phyloP scores from a whole-genome alignment of 768 basidiomycete genomes.

The Xerocomellus intermedius region DNA sequence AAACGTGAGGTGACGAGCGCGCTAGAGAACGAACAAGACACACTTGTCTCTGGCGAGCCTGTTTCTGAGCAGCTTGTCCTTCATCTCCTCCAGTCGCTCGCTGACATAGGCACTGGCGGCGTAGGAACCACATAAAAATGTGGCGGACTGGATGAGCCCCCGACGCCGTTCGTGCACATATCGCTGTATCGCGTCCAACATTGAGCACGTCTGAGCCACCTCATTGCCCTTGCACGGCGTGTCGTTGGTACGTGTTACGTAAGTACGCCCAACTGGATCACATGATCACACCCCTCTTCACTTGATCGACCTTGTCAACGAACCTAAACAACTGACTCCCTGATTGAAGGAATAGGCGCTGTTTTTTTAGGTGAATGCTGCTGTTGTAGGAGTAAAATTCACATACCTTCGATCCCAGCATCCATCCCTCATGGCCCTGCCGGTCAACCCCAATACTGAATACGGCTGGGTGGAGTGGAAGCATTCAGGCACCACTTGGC shows the following conservation, averaged over 20 bases:
- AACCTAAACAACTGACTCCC: too few relatives aligned
- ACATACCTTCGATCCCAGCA: too few relatives aligned
- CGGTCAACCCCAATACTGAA: too few relatives aligned
- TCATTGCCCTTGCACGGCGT: neutral
- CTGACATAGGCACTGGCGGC: conserved; percentile 57
- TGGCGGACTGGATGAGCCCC: conserved; percentile 48
- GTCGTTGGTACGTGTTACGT: conserved; percentile 3
- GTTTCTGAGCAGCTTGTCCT: conserved; percentile 59
- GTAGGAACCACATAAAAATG: conserved; percentile 61
- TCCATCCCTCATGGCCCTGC: too few relatives aligned
- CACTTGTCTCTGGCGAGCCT: conserved; percentile 60
- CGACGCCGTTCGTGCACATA: conserved; percentile 51
- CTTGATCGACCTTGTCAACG: too few relatives aligned
- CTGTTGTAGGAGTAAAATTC: too few relatives aligned
- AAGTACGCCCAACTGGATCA: neutral
- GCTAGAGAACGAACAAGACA: conserved; percentile 2
- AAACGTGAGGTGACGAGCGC: conserved; percentile 1
- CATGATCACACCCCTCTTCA: neutral
- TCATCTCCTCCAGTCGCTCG: conserved; percentile 63
- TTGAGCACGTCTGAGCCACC: conserved; percentile 16
- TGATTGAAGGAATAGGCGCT: too few relatives aligned
- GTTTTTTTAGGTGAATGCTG: too few relatives aligned
- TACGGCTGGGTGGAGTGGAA: too few relatives aligned
- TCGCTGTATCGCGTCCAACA: conserved; percentile 44
- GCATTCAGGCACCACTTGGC: too few relatives aligned